Conservation (phyloP, 768 basidiomycete genomes). For the Lentinula raphanica region DNA sequence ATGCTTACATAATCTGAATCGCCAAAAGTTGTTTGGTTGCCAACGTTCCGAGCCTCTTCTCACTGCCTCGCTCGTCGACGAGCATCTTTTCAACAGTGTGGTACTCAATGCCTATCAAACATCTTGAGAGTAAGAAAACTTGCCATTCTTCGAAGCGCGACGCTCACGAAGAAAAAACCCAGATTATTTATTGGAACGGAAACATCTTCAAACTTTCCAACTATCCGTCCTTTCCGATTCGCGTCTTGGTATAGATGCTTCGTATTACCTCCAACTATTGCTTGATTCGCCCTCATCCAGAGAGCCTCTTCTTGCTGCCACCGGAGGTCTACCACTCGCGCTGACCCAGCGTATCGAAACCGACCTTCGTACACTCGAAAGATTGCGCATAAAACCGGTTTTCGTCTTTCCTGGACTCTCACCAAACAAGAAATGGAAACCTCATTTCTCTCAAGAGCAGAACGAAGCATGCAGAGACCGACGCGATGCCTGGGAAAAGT, state of each 20-base stretch:
- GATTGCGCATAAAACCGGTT: constrained; percentile 93
- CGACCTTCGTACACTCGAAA: constrained; percentile 87
- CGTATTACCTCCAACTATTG: constrained; percentile 78
- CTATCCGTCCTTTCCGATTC: constrained; percentile 82
- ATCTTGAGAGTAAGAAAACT: constrained; percentile 66
- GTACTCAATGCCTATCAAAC: constrained; percentile 69
- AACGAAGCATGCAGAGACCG: constrained; percentile 71
- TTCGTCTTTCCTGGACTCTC: constrained; percentile 92
- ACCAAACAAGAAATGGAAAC: constrained; percentile 70
- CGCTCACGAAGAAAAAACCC: constrained; percentile 4
- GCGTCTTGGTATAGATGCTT: constrained; percentile 94
- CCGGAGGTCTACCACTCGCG: constrained; percentile 89
- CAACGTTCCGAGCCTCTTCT: background rate
- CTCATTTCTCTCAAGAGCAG: constrained; percentile 50
- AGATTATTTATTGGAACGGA: constrained; percentile 86
- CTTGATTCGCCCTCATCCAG: constrained; percentile 71
- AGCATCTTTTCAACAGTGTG: background rate
- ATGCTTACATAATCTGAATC: constrained; percentile 2
- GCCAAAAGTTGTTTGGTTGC: background rate
- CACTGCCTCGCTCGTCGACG: constrained; percentile 4
- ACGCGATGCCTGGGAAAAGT: constrained; percentile 86
- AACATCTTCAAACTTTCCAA: constrained; percentile 78
- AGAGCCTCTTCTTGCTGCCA: constrained; percentile 90
- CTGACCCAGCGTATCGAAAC: constrained; percentile 84
- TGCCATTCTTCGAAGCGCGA: no score